Conservation (phyloP, 768 basidiomycete genomes). For the Sporobolomyces roseus region DNA sequence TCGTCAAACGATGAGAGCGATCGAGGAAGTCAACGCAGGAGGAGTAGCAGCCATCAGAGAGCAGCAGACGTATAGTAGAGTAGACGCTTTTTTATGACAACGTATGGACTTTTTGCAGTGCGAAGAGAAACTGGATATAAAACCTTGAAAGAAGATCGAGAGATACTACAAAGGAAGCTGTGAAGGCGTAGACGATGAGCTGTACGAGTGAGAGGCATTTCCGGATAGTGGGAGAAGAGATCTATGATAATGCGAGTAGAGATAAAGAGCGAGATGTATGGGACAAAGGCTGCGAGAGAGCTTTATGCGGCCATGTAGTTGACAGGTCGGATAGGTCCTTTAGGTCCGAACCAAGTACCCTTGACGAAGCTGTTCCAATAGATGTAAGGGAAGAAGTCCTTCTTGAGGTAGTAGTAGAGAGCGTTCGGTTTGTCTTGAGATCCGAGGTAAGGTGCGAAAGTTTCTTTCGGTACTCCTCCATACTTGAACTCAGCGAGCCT, state of each 20-base stretch:
- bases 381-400: conserved; percentile 64
- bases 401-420: conserved; percentile 82
- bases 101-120: too few species aligned
- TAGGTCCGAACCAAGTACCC: conserved; percentile 36
- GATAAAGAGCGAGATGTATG: not conserved
- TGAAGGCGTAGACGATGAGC: too few species aligned
- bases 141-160: not conserved
- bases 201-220: too few species aligned
- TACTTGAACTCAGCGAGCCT: conserved; percentile 89
- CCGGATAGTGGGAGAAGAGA: not conserved
- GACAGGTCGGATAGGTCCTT: conserved; percentile 18
- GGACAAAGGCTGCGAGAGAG: too few species aligned
- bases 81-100: too few species aligned
- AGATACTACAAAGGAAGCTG: not conserved
- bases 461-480: conserved; percentile 78
- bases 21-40: too few species aligned
- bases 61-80: too few species aligned
- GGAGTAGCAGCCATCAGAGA: too few species aligned
- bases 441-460: conserved; percentile 64
- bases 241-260: not conserved
- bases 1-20: too few species aligned
- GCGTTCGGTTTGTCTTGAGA: conserved; percentile 49
- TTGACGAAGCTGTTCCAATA: conserved; percentile 65
- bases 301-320: conserved; percentile 20
- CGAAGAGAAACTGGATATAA: not conserved